Evolutionary conservation across 352 stramenopile species (phyloP).

Genomic region (Phytophthora tentaculata): DNA sequence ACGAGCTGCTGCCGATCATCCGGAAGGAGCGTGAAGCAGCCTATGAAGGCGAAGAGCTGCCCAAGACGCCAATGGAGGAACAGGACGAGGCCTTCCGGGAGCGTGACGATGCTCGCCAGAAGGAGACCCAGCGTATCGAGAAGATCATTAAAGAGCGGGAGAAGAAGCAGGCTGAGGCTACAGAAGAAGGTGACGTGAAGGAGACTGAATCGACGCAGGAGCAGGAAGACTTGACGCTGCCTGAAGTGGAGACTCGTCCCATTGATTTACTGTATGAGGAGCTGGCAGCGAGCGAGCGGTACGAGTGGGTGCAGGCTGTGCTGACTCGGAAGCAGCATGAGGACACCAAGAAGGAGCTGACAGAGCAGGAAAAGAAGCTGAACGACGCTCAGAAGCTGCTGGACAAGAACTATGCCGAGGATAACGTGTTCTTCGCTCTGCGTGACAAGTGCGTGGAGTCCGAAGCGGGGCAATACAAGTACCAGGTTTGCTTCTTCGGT

Average conservation of each 20-base stretch:
- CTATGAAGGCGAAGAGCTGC: slow-evolving; percentile 34
- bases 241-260: slow-evolving; percentile 61
- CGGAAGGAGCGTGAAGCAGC: slow-evolving; percentile 49
- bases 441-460: slow-evolving; percentile 49
- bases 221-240: slow-evolving; percentile 52
- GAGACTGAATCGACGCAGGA: slow-evolving; percentile 28
- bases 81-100: slow-evolving; percentile 55
- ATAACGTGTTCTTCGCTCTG: slow-evolving; percentile 53
- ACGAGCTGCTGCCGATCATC: slow-evolving; percentile 64
- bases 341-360: slow-evolving; percentile 49
- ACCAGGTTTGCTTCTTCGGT: slow-evolving; percentile 88
- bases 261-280: slow-evolving; percentile 68
- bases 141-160: slow-evolving; percentile 59
- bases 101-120: slow-evolving; percentile 56
- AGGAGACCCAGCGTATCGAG: slow-evolving; percentile 63
- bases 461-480: slow-evolving; percentile 80
- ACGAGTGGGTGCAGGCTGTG: slow-evolving; percentile 57
- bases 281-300: slow-evolving; percentile 43
- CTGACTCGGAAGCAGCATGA: slow-evolving; percentile 52
- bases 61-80: slow-evolving; percentile 53
- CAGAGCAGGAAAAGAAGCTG: slow-evolving; percentile 41
- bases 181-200: neutral
- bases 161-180: slow-evolving; percentile 25
- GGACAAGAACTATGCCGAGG: slow-evolving; percentile 63
- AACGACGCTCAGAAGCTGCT: slow-evolving; percentile 43